Base-by-base conservation (phyloP, 148 eudicot species). In the Cornus kousa region DNA sequence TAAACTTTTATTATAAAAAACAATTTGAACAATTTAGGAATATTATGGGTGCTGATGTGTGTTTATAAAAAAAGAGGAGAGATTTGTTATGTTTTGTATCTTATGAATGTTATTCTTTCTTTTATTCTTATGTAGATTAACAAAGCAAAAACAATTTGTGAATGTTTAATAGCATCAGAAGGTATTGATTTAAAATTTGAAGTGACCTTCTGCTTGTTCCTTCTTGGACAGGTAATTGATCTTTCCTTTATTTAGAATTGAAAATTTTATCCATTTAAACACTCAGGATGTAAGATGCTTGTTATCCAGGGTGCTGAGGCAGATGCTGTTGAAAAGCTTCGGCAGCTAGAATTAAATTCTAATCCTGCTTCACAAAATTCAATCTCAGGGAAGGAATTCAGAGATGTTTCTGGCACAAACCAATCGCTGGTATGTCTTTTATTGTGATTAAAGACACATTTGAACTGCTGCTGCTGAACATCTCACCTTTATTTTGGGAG, bases 171-270 rank as follows among this genome's bases (percentile, higher is more conserved):
- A 75, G 89, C 90, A 50, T 93, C 98, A 59, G 98, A 96, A 80
- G 98, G 97, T 77, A 79, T 86, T 72, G 98, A 96, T 85, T 80
- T 96, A 80, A 93, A 96, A 85, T 89, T 91, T 80, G 99, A 93
- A 90, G 99, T 89, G 82, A 87, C 89, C 22, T 87, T 96, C 75
- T 96, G 98, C 87, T 81, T 89, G 73, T 92, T 88, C 84, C 90
- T 96, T 81, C 97, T 96, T 76, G 98, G 98, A 75, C 92, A 91
- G 97, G 99, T 96, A 90, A 50, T 74, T 50, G 20, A 48, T 69
- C 68, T 79, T 19, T 77, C 74, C 57, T 70, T 48, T 68, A 35
- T 77, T 37, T 32, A 62, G 55, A 9, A 19, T 71, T 33, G 24
- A 40, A 32, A 16, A 68, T 74, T 32, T 72, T 46, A 64, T 60